Base-by-base conservation (phyloP, 805 yeast species). In the Candida suzukii region DNA sequence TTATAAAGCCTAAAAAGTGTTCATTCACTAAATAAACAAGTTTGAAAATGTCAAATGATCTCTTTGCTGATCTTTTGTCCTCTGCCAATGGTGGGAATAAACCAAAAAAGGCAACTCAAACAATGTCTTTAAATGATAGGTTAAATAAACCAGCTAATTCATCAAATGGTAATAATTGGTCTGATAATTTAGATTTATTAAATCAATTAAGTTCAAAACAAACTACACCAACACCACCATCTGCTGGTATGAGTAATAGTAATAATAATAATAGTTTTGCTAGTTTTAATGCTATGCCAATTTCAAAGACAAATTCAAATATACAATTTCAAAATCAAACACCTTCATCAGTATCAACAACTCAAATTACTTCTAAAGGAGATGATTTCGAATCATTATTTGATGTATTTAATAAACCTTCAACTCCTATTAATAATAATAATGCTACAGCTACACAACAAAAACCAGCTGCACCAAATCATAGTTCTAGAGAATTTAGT, bases 1-100 rank as follows among this genome's bases (percentile, higher is more conserved):
- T n/a, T n/a, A n/a, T n/a, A n/a, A n/a, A n/a, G n/a, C 20, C 33
- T 16, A 30, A 18, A 18, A 16, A 6, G 26, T 24, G 11, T 11
- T 24, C 26, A 24, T 11, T 24, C 26, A 8, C 11, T 8, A 8
- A 24, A 8, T 24, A 24, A 24, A 10, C 13, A 5, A 11, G 8
- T 30, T 12, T 17, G 10, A 30, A 16, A 10, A 56, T 52, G 57
- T 48, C 56, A 3, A 51, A 53, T 32, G 75, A 70, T 47, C 60
- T 70, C 19, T 71, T 71, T 63, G 74, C 75, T 2, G 63, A 66
- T 46, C 54, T 71, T 22, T 52, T 71, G 41, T 51, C 56, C 24
- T 53, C 63, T 9, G 61, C 61, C 19, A 53, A 57, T 14, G 28
- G 47, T 14, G 28, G 47, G 17, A 21, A 35, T 13, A 44, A 44